These are phyloP conservation scores for Eremothecium coryli DNA, from an alignment of 1,139 yeast genomes.

Conservation along the genomic window DNA sequence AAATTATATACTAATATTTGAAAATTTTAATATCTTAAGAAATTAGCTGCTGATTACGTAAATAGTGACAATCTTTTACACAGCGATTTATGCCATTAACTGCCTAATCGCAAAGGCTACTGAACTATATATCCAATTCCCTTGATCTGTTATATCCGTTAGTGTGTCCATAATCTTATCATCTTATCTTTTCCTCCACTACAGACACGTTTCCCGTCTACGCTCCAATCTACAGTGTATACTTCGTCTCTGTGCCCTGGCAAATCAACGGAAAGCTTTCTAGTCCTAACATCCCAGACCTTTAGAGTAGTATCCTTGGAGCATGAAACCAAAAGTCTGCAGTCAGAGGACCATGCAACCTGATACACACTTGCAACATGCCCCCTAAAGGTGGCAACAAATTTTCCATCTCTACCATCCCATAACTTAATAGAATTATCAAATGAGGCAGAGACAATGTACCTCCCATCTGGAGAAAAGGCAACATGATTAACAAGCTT, in stretches of 20 bases:
- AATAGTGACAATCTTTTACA: too few species aligned
- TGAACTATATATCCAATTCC: too few species aligned
- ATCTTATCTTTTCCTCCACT: slow-evolving; percentile 96
- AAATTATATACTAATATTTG: too few species aligned
- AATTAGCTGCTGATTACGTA: too few species aligned
- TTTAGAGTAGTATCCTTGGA: slow-evolving; percentile 95
- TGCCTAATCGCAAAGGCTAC: too few species aligned
- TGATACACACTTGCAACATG: slow-evolving; percentile 98
- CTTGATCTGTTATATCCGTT: too few species aligned
- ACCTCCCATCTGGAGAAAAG: slow-evolving; percentile 91
- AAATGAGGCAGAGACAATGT: slow-evolving; percentile 85
- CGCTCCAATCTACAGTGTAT: slow-evolving; percentile 96
- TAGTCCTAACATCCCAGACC: slow-evolving; percentile 90
- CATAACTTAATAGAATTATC: slow-evolving; percentile 91
- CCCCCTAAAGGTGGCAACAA: slow-evolving; percentile 83
- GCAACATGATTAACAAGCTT: slow-evolving; percentile 92
- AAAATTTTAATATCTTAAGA: too few species aligned
- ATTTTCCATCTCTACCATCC: slow-evolving; percentile 93
- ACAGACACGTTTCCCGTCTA: slow-evolving; percentile 85
- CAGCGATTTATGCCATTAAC: too few species aligned
- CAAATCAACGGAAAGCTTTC: slow-evolving; percentile 74
- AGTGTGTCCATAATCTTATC: slow-evolving; percentile 88
- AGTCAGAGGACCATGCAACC: slow-evolving; percentile 98
- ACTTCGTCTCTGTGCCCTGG: slow-evolving; percentile 97
- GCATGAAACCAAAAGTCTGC: slow-evolving; percentile 80